Percentiles rank a stretch among this genome's conserved stretches.
These are phyloP conservation scores for Acanthamoeba sp. DNA, from an alignment of 208 protist genomes.

Conservation along the genomic window DNA sequence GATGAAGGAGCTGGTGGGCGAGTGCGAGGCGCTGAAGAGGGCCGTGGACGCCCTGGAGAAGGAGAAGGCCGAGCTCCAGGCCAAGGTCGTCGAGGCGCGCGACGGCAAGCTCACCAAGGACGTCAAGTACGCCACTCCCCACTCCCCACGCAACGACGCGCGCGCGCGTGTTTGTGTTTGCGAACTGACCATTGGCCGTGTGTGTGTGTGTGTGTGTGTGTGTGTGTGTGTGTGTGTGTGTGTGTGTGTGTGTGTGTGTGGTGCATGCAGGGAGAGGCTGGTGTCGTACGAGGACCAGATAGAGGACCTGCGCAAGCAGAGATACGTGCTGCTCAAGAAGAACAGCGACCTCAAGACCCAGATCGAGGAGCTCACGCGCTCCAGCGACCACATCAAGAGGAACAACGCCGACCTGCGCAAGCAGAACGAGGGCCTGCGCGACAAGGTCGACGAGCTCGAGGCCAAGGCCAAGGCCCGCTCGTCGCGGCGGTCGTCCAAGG, in stretches of 20 bases:
- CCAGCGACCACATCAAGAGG: not conserved
- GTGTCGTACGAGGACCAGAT: not conserved
- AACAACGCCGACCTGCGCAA: slow-evolving; percentile 47
- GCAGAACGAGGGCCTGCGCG: slow-evolving; percentile 4
- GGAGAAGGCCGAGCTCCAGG: slow-evolving; percentile 14
- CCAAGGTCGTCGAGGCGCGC: not conserved
- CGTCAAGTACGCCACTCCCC: not conserved
- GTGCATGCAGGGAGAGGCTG: not conserved
- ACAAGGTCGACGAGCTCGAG: not conserved
- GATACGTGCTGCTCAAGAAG: slow-evolving; percentile 40
- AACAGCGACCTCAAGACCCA: not conserved
- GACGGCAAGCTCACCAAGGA: not conserved
- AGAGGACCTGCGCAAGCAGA: slow-evolving; percentile 26
- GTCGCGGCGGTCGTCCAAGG: not conserved
- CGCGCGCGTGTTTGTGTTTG: too few relatives aligned
- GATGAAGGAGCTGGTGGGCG: slow-evolving; percentile 19
- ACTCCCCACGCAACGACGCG: not conserved
- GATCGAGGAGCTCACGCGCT: not conserved
- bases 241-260: too few relatives aligned
- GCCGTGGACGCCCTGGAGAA: not conserved
- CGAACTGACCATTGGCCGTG: not conserved
- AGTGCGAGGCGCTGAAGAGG: not conserved
- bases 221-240: not conserved
- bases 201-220: not conserved
- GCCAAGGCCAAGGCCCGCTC: not conserved